phyloP scores from a whole-genome alignment of 768 basidiomycete genomes.

The Pleurotus sapidus region DNA sequence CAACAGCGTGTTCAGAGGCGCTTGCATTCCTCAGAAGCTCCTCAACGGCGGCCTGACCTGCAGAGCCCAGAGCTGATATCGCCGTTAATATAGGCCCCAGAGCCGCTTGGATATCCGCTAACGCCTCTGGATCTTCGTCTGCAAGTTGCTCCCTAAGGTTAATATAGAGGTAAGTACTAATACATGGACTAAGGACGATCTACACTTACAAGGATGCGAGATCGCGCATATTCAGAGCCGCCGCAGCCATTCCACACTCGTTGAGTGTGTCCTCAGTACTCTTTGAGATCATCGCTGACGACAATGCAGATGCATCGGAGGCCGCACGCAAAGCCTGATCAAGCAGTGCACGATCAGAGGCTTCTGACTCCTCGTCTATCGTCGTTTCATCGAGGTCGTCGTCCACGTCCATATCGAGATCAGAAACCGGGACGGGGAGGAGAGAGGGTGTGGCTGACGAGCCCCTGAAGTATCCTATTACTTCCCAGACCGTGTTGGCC shows the following conservation, averaged over 20 bases:
- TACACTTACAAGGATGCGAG: neutral
- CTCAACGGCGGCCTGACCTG: neutral
- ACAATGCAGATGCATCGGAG: neutral
- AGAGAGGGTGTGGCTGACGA: neutral
- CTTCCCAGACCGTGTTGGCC: conserved; percentile 10
- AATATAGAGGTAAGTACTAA: no score
- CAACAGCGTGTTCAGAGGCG: neutral
- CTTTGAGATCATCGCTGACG: neutral
- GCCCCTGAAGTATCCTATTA: conserved; percentile 12
- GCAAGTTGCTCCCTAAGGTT: neutral
- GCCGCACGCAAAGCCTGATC: neutral
- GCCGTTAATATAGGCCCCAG: neutral
- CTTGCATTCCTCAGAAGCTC: neutral
- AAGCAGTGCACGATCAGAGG: neutral
- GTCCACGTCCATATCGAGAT: neutral
- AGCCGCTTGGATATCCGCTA: neutral
- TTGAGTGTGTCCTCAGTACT: neutral
- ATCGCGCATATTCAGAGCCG: neutral
- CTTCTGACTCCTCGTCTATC: neutral
- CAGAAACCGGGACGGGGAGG: neutral
- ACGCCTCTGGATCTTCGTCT: neutral
- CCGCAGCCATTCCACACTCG: neutral
- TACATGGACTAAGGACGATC: no score
- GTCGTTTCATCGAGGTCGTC: neutral
- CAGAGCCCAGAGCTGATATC: neutral